These are phyloP conservation scores for Anthracocystis panici-leucophaei DNA, from an alignment of 1,284 basidiomycete genomes.

Conservation along the genomic window DNA sequence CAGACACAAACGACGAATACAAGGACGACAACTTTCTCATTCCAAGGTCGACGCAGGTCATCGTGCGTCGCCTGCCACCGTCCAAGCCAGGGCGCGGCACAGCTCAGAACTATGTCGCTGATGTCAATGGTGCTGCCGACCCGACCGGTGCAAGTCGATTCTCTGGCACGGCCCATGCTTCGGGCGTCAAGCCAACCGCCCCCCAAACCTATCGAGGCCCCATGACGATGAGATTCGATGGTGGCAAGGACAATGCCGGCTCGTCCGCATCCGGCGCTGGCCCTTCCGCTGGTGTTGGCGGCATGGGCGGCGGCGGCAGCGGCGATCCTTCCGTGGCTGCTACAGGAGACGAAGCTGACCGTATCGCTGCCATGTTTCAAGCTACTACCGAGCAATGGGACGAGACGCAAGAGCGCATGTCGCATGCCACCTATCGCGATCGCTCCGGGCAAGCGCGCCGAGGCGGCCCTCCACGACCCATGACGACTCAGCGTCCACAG, in stretches of 20 bases:
- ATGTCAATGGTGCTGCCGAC: conserved; percentile 69
- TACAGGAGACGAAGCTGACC: conserved; percentile 59
- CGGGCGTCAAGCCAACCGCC: conserved; percentile 27
- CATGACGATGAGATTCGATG: conserved; percentile 90
- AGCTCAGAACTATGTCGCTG: conserved; percentile 84
- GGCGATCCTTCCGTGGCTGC: conserved; percentile 22
- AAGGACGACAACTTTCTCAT: conserved; percentile 91
- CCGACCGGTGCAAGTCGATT: conserved; percentile 31
- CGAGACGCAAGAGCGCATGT: conserved; percentile 96
- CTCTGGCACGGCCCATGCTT: conserved; percentile 34
- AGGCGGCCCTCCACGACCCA: conserved; percentile 56
- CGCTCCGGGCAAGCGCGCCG: conserved; percentile 59
- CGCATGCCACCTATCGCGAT: conserved; percentile 73
- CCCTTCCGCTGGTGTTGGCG: background rate
- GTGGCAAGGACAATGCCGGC: conserved; percentile 9
- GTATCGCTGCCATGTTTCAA: conserved; percentile 93
- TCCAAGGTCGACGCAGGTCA: conserved; percentile 91
- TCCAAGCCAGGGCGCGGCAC: conserved; percentile 89
- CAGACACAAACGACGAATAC: conserved; percentile 75
- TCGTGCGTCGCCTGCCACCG: conserved; percentile 89
- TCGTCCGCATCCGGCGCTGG: background rate
- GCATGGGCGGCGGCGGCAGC: conserved; percentile 4
- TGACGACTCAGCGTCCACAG: conserved; percentile 36
- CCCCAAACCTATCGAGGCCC: conserved; percentile 53
- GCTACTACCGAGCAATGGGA: conserved; percentile 91